phyloP scores from a whole-genome alignment of 75 land plant genomes.

The Sequoiadendron giganteum region DNA sequence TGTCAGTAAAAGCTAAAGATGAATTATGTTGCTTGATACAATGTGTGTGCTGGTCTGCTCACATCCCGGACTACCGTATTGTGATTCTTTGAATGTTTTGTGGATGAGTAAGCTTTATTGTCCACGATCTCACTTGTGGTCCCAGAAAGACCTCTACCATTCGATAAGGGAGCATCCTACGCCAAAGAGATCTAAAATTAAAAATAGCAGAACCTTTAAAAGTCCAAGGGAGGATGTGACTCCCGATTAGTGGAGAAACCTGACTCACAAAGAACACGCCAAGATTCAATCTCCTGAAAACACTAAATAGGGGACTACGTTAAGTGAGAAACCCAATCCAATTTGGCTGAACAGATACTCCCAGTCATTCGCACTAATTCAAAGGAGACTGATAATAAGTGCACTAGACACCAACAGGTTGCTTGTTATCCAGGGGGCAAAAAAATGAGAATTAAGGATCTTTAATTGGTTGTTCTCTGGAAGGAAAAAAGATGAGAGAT shows the following conservation, averaged over 20 bases:
- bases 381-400: neutral
- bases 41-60: neutral
- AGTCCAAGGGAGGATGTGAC: neutral
- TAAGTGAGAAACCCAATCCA: neutral
- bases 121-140: neutral
- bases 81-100: neutral
- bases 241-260: neutral
- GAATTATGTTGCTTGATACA: neutral
- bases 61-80: neutral
- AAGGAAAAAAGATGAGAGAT: neutral
- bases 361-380: neutral
- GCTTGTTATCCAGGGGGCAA: neutral
- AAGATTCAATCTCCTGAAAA: neutral
- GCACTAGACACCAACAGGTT: neutral
- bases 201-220: neutral
- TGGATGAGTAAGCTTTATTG: neutral
- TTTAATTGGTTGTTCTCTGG: neutral
- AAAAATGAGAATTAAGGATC: neutral
- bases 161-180: neutral
- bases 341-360: neutral
- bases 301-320: neutral
- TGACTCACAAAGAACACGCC: neutral
- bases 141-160: neutral
- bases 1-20: neutral
- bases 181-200: neutral